These are phyloP conservation scores for Mrakia hoshinonis DNA, from an alignment of 768 basidiomycete species.

Conservation along the genomic window DNA sequence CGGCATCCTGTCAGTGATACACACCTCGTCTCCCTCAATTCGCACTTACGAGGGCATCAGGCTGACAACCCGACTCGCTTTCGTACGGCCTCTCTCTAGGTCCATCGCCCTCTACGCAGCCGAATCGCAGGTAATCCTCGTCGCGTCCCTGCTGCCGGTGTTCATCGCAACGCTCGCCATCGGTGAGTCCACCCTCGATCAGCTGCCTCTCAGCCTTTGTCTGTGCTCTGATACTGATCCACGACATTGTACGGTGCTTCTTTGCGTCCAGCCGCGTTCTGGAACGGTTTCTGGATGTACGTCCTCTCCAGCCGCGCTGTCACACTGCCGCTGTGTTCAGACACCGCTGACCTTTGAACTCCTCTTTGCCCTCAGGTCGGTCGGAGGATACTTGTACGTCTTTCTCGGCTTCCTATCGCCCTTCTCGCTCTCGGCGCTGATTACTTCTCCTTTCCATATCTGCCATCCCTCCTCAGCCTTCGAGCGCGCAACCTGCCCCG, in stretches of 20 bases:
- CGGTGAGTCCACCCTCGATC: constrained; percentile 43
- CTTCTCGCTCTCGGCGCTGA: not conserved
- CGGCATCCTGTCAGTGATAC: constrained; percentile 47
- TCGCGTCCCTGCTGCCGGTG: constrained; percentile 51
- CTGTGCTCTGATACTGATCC: no score
- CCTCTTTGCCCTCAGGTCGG: constrained; percentile 25
- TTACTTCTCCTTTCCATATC: not conserved
- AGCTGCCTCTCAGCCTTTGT: constrained; percentile 34
- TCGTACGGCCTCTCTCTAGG: not conserved
- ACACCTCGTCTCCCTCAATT: not conserved
- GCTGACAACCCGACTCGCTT: not conserved
- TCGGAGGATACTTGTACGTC: constrained; percentile 35
- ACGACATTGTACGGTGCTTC: no score
- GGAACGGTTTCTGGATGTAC: constrained; percentile 52
- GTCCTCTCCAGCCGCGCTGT: no score
- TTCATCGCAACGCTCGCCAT: constrained; percentile 57
- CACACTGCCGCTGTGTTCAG: no score
- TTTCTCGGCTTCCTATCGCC: not conserved
- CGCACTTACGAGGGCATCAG: no score
- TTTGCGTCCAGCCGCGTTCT: constrained; percentile 19
- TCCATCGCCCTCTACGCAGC: constrained; percentile 49
- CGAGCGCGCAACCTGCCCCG: constrained; percentile 50
- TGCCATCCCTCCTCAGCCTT: constrained; percentile 43
- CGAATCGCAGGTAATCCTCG: constrained; percentile 49
- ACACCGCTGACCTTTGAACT: no score